Evolutionary conservation across 2,329 filamentous ascomycete genomes (phyloP), one percentile per base, ranked within the genome.

Genomic region (Dothistroma pini): DNA sequence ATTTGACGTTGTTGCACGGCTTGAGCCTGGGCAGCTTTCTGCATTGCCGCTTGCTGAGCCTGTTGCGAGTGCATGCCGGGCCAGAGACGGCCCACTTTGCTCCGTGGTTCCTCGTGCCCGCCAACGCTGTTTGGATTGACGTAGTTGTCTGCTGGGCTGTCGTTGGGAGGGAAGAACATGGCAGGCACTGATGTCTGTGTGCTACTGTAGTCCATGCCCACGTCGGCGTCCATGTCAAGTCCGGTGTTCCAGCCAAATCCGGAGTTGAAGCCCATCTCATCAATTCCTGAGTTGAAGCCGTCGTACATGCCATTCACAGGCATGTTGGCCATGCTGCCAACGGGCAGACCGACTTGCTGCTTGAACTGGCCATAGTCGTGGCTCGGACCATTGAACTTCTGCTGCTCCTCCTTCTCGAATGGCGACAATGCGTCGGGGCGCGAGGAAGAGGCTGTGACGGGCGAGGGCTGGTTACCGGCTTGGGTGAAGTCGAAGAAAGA

Each of bases 341-440:
- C 88, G 0, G 95, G 91, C 32, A 97, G 87, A 65, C 93, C 92
- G 3, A 95, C 97, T 80, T 97, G 93, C 75, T 99, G 95, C 79
- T 91, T 90, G 80, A 97, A 96, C 73, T 91, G 87, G 71, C 92
- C 90, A 81, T 97, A 97, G 77, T 96, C 91, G 79, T 97, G 93
- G 76, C 91, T 96, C 9, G 95, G 93, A 49, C 72, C 73, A 64
- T 69, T 72, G 69, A 74, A 76, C 56, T 74, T 72, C 58, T 74
- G 73, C 16, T 67, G 70, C 60, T 76, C 73, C 62, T 76, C 73
- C 51, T 70, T 66, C 56, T 74, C 74, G 61, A 72, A 75, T 34
- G 72, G 71, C 44, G 66, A 70, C 48, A 72, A 53, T 41, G 64
- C 66, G 55, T 70, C 69, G 59, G 66, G 62, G 54, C 66, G 68